Conservation (phyloP, 139 green algal genomes). For the Chlorella vulgaris region DNA sequence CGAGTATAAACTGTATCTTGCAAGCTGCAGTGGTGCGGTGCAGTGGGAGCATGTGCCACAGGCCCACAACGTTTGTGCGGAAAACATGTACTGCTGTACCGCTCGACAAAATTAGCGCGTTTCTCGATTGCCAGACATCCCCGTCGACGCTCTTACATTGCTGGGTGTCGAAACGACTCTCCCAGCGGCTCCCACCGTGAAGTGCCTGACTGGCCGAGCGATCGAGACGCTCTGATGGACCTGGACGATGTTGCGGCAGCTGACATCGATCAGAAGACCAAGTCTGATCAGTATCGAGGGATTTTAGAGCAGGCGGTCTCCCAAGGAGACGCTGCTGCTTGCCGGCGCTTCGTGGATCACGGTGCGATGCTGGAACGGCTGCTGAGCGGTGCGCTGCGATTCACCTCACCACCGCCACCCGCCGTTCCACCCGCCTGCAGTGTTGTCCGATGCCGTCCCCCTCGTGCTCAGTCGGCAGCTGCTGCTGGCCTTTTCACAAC, state of each 20-base stretch:
- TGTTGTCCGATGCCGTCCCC: slow-evolving; percentile 83
- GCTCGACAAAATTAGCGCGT: no score
- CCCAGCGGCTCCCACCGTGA: no score
- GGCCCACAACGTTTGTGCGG: no score
- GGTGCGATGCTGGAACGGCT: slow-evolving; percentile 53
- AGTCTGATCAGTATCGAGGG: slow-evolving; percentile 65
- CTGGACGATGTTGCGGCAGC: slow-evolving; percentile 52
- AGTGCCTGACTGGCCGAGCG: no score
- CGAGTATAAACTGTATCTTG: no score
- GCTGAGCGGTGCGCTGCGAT: neutral
- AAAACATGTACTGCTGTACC: no score
- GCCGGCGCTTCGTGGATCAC: slow-evolving; percentile 71
- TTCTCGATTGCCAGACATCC: no score
- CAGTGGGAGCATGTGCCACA: no score
- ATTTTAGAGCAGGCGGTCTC: slow-evolving; percentile 48
- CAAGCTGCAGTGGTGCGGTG: no score
- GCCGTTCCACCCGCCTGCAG: slow-evolving; percentile 48
- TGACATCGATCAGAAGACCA: slow-evolving; percentile 63
- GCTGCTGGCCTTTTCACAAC: slow-evolving; percentile 68
- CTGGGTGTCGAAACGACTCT: no score
- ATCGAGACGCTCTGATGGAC: no score
- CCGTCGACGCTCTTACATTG: no score
- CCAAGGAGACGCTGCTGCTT: slow-evolving; percentile 29
- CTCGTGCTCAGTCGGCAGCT: slow-evolving; percentile 82
- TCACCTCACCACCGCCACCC: neutral